A percentile compares a stretch with the other conserved stretches of the same genome.
Conservation (phyloP, 768 basidiomycete species). For the Hirschioporus abietinus region DNA sequence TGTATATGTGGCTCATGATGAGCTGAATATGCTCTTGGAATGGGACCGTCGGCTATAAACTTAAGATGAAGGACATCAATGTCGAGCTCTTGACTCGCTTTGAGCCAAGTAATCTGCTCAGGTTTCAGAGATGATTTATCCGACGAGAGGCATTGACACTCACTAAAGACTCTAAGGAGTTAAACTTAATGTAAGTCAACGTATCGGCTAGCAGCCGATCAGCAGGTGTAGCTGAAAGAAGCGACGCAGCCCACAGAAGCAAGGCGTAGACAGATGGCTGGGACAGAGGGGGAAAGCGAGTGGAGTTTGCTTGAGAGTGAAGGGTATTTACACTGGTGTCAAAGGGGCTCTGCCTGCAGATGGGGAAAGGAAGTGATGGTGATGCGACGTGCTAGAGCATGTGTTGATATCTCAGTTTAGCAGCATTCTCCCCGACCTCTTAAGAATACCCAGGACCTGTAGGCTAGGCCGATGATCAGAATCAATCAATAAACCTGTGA, state of each 20-base stretch:
- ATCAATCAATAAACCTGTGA: neutral
- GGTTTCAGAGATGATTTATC: neutral
- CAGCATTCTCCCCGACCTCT: neutral
- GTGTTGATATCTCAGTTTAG: slow-evolving; percentile 1
- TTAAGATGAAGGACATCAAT: neutral
- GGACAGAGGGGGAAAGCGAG: neutral
- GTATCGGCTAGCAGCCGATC: neutral
- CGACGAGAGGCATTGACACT: neutral
- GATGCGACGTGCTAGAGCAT: neutral
- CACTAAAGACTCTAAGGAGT: neutral
- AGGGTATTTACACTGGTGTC: neutral
- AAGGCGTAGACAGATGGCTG: neutral
- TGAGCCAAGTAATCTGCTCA: neutral
- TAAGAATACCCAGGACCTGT: too few relatives aligned
- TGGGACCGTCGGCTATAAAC: neutral
- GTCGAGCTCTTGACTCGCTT: neutral
- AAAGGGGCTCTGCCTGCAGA: neutral
- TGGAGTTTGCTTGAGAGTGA: neutral
- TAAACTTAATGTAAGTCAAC: neutral
- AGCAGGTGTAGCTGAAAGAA: neutral
- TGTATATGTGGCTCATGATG: neutral
- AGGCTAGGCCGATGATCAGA: neutral
- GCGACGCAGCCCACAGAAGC: neutral
- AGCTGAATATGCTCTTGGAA: neutral
- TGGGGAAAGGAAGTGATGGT: neutral